These are phyloP conservation scores for Stentor roeselii DNA, from an alignment of 73 alveolate species.

Conservation along the genomic window DNA sequence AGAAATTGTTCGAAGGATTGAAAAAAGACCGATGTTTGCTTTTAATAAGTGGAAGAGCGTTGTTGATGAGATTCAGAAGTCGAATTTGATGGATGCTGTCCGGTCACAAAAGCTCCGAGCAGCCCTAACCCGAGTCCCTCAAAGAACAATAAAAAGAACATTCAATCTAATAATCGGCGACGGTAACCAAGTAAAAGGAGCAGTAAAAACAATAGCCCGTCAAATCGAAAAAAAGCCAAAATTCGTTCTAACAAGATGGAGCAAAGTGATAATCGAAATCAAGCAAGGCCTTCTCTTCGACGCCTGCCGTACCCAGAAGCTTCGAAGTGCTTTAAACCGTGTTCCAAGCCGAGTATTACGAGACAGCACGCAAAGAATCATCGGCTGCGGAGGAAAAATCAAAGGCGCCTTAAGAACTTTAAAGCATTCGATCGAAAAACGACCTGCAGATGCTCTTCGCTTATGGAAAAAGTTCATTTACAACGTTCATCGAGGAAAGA, in stretches of 20 bases:
- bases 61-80: not conserved
- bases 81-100: not conserved
- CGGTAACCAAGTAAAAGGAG: not conserved
- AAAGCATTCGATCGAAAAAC: not conserved
- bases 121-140: not conserved
- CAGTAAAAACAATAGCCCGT: not conserved
- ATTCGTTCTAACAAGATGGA: not conserved
- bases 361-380: not conserved
- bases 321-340: not conserved
- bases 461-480: not conserved
- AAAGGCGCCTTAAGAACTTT: not conserved
- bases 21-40: not conserved
- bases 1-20: not conserved
- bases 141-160: not conserved
- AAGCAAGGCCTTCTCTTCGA: not conserved
- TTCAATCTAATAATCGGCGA: not conserved
- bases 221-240: not conserved
- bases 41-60: conserved; percentile 7
- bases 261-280: not conserved
- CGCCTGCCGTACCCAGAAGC: not conserved
- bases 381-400: not conserved
- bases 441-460: conserved; percentile 5
- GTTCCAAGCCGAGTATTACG: not conserved
- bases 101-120: not conserved
- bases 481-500: not conserved